phyloP scores from a whole-genome alignment of 495 filamentous ascomycete genomes.

The Oidiodendron maius region DNA sequence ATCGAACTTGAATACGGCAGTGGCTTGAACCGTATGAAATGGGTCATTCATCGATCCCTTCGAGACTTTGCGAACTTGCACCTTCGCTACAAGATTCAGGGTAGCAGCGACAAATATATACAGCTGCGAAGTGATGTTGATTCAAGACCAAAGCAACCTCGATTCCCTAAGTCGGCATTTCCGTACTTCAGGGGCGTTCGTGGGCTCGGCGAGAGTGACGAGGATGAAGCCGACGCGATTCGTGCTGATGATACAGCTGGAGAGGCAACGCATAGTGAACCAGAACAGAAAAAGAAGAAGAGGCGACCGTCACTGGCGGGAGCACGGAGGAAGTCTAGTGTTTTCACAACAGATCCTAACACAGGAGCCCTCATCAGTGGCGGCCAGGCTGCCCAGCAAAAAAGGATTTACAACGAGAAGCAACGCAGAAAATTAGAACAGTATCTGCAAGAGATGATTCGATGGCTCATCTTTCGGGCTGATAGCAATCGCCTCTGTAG shows the following conservation, averaged over 20 bases:
- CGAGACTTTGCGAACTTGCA: conserved; percentile 92
- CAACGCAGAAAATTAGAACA: conserved; percentile 83
- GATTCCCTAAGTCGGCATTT: conserved; percentile 86
- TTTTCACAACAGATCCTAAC: conserved; percentile 29
- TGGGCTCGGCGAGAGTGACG: conserved; percentile 74
- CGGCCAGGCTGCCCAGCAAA: conserved; percentile 34
- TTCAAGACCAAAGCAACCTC: conserved; percentile 64
- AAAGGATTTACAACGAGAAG: conserved; percentile 35
- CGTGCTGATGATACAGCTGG: conserved; percentile 39
- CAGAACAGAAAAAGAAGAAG: conserved; percentile 43
- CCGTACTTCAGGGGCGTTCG: conserved; percentile 82
- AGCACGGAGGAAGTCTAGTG: conserved; percentile 51
- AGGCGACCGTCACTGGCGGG: conserved; percentile 55
- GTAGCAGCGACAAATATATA: conserved; percentile 73
- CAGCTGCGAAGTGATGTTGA: conserved; percentile 51
- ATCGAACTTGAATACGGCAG: conserved; percentile 96
- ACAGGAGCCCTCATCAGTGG: conserved; percentile 23
- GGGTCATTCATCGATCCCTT: conserved; percentile 83
- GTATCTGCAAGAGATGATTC: conserved; percentile 92
- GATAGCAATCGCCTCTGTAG: conserved; percentile 95
- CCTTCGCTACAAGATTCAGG: conserved; percentile 80
- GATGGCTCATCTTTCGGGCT: conserved; percentile 89
- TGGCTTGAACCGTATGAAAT: conserved; percentile 93
- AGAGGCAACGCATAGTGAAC: conserved; percentile 42
- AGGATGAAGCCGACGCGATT: conserved; percentile 55